phyloP scores from a whole-genome alignment of 257 asterid species.

The Plantago ovata region DNA sequence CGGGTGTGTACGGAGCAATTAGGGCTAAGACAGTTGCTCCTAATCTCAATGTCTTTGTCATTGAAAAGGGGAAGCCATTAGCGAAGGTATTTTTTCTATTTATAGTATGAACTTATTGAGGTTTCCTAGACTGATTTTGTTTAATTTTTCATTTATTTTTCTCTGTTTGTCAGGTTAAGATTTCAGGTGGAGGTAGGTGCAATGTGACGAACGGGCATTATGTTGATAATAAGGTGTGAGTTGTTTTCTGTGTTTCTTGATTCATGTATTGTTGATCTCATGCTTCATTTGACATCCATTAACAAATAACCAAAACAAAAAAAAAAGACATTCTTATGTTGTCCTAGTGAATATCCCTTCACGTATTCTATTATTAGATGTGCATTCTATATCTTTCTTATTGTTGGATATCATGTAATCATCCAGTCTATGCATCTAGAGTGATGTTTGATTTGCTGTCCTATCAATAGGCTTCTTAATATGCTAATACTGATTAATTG shows the following conservation, averaged over 20 bases:
- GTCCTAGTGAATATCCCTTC: no score
- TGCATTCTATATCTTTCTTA: not conserved
- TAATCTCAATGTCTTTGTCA: constrained; percentile 60
- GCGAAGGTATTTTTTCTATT: constrained; percentile 68
- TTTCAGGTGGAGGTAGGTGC: constrained; percentile 98
- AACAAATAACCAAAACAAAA: no score
- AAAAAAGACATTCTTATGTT: no score
- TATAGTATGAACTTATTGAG: not conserved
- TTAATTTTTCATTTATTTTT: not conserved
- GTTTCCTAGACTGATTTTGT: not conserved
- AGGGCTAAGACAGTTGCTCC: constrained; percentile 90
- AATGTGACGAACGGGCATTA: constrained; percentile 89
- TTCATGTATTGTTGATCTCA: not conserved
- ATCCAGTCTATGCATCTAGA: constrained; percentile 3
- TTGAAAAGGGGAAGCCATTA: constrained; percentile 86
- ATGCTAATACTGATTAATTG: constrained; percentile 19
- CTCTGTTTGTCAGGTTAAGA: constrained; percentile 61
- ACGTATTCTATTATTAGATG: not conserved
- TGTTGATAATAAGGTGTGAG: constrained; percentile 58
- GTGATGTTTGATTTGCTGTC: constrained; percentile 5
- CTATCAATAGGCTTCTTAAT: not conserved
- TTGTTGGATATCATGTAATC: constrained; percentile 1
- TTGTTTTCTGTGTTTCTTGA: not conserved
- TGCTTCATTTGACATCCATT: no score
- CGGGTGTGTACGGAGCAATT: constrained; percentile 92